These are phyloP conservation scores for Malus sieversii DNA, from an alignment of 306 rosid genomes.

Conservation along the genomic window DNA sequence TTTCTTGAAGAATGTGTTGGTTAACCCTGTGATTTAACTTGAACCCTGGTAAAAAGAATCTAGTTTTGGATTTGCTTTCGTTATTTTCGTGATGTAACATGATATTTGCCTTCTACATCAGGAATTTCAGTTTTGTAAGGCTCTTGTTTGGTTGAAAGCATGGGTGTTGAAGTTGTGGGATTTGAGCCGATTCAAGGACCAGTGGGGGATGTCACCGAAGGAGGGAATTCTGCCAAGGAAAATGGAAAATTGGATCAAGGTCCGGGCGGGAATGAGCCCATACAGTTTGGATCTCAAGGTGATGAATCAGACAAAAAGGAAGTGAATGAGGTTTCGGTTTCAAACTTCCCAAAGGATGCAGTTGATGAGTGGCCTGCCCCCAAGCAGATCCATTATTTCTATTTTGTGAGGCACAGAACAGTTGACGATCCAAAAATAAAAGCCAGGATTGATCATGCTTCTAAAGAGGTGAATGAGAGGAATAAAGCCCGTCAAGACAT, in stretches of 20 bases:
- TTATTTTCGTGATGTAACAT: not conserved
- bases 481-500: constrained; percentile 66
- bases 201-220: constrained; percentile 35
- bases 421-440: constrained; percentile 74
- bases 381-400: constrained; percentile 70
- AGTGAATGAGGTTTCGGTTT: constrained; percentile 33
- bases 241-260: constrained; percentile 56
- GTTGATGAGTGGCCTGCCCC: constrained; percentile 96
- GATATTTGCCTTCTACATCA: constrained; percentile 20
- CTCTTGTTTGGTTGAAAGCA: constrained; percentile 35
- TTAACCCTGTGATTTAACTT: not conserved
- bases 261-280: constrained; percentile 37
- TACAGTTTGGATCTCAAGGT: constrained; percentile 82
- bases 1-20: not conserved
- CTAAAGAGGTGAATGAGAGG: constrained; percentile 56
- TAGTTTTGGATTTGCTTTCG: not conserved
- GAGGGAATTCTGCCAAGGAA: constrained; percentile 45
- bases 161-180: constrained; percentile 75
- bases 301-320: constrained; percentile 61
- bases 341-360: constrained; percentile 54
- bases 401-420: constrained; percentile 53
- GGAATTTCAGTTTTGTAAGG: constrained; percentile 29
- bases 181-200: constrained; percentile 85
- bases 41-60: not conserved
- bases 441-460: constrained; percentile 55